Evolutionary conservation across 768 basidiomycete species (phyloP), one percentile per base, ranked within the genome.

Genomic region (Boletus subcaerulescens): DNA sequence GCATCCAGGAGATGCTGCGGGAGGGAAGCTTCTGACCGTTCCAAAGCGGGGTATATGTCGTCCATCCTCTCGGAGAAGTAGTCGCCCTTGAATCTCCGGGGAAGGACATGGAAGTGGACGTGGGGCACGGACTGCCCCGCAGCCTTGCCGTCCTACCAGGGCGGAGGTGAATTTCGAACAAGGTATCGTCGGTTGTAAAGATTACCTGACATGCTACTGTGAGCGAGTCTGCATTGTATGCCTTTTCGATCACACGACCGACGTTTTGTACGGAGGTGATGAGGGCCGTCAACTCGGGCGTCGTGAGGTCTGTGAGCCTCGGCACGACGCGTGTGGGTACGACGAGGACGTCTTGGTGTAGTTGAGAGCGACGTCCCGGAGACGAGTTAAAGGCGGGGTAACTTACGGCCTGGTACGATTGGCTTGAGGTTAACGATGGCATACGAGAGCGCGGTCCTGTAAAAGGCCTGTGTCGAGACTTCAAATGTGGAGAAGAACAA

Each of bases 361-460:
- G 33, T 26, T 68, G 56, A 59, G 62, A 3, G 26, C 18, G 31
- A 1, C 32, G 1, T 5, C 9, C 22, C 22, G 8, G 29, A 29
- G 29, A 29, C 29, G 29, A 9, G 33, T 14, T 12, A 12, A 14
- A 35, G 33, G 13, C 2, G 22, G 10, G n/a, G 7, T 3, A 24
- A 81, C 91, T 74, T 71, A 98, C 96, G 94, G 45, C 94, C 94
- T 39, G 93, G 93, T 10, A 95, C 84, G 60, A 97, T 86, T 1
- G 95, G 96, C 63, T 93, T 97, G 57, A 97, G 82, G 68, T 98
- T 98, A 44, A 98, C 95, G 58, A 97, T 87, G 2, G 91, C 96
- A 70, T 81, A 89, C 0, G 89, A 83, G 13, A 89, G 77, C 2
- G 82, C 61, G 4, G 83, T 80, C 24, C 83, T 79, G 64, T 88